Evolutionary conservation across 2,329 filamentous ascomycete genomes (phyloP).

Genomic region (Pseudocercospora vitis): DNA sequence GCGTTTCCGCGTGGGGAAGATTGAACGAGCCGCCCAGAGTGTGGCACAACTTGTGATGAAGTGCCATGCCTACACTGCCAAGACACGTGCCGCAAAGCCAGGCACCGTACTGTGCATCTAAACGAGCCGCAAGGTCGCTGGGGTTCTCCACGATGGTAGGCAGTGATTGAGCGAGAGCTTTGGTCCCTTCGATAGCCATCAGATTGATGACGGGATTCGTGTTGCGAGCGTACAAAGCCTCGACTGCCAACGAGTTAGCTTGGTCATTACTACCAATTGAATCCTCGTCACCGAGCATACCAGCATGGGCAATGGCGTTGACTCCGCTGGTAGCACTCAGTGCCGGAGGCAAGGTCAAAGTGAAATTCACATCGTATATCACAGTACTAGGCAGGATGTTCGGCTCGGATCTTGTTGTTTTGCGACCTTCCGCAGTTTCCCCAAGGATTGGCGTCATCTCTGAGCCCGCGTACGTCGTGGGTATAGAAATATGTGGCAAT

Average conservation of each 20-base stretch:
- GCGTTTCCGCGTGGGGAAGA: conserved; percentile 65
- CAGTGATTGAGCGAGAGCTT: conserved; percentile 54
- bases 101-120: conserved; percentile 60
- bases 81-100: conserved; percentile 65
- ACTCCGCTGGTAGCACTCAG: conserved; percentile 61
- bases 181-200: conserved; percentile 59
- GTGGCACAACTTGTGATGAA: conserved; percentile 69
- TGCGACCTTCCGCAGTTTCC: conserved; percentile 59
- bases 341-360: conserved; percentile 56
- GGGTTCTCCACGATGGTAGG: conserved; percentile 54
- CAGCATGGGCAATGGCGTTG: conserved; percentile 65
- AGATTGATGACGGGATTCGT: conserved; percentile 61
- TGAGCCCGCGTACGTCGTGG: conserved; percentile 41
- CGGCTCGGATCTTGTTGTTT: conserved; percentile 58
- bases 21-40: conserved; percentile 63
- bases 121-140: conserved; percentile 49
- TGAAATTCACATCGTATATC: conserved; percentile 65
- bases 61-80: conserved; percentile 60
- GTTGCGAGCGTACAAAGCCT: conserved; percentile 63
- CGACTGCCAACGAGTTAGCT: conserved; percentile 44
- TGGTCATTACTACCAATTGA: background rate
- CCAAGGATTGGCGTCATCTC: conserved; percentile 67
- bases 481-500: conserved; percentile 38
- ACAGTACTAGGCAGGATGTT: conserved; percentile 62
- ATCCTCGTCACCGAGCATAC: no score